Evolutionary conservation across 2,329 filamentous ascomycete genomes (phyloP).

Genomic region (Reticulascus tulasneorum): DNA sequence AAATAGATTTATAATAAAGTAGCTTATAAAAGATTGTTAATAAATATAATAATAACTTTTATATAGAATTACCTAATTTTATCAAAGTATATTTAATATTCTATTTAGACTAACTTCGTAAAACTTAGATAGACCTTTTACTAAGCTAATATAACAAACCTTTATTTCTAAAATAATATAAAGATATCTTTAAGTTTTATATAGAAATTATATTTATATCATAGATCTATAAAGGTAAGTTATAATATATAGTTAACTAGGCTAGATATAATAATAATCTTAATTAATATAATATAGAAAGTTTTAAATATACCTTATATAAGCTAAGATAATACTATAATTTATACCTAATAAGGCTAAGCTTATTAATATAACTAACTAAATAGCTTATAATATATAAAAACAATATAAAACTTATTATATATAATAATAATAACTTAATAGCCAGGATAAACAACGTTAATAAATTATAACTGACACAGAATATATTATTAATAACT

Average conservation of each 20-base stretch:
- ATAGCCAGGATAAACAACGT: too few species aligned
- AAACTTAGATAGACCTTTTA: not conserved
- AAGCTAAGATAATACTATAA: not conserved
- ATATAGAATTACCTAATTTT: not conserved
- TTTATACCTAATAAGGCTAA: too few species aligned
- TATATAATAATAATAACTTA: too few species aligned
- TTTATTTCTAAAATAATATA: too few species aligned
- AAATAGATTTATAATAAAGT: not conserved
- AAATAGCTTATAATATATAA: too few species aligned
- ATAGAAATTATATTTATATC: not conserved
- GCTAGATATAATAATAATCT: not conserved
- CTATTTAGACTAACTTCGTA: too few species aligned
- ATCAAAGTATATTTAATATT: too few species aligned
- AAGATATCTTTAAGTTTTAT: too few species aligned
- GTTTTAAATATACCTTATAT: not conserved
- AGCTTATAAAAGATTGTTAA: constrained; percentile 5
- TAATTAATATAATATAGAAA: not conserved
- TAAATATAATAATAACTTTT: constrained; percentile 1
- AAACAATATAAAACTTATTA: too few species aligned
- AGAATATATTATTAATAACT: not conserved
- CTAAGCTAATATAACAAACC: too few species aligned
- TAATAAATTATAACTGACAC: not conserved
- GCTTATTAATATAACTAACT: too few species aligned
- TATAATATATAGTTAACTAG: not conserved
- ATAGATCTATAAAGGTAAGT: not conserved